phyloP scores from a whole-genome alignment of 2,329 filamentous ascomycete species.

The Pseudonectria foliicola region DNA sequence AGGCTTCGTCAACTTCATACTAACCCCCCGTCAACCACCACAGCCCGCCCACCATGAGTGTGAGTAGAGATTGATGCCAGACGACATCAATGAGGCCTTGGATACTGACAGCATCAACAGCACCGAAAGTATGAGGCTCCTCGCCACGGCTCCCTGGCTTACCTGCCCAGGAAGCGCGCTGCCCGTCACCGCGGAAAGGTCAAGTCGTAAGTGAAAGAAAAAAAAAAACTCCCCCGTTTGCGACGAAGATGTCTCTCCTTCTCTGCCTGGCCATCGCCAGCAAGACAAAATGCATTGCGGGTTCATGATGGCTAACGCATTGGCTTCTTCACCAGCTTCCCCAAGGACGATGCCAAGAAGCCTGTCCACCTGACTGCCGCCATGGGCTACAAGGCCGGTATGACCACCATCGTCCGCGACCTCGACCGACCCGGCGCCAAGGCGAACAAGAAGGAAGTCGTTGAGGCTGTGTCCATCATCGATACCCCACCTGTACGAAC shows the following conservation, averaged over 20 bases:
- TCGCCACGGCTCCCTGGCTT: conserved; percentile 89
- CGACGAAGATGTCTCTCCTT: no score
- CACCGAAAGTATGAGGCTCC: conserved; percentile 70
- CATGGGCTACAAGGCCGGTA: conserved; percentile 99
- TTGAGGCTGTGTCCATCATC: conserved; percentile 81
- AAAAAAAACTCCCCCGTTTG: conserved; percentile 5
- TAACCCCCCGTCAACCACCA: conserved; percentile 31
- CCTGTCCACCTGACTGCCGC: conserved; percentile 95
- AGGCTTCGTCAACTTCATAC: conserved; percentile 30
- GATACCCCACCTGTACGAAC: conserved; percentile 92
- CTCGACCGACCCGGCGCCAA: conserved; percentile 98
- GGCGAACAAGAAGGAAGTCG: conserved; percentile 98
- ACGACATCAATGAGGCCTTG: conserved; percentile 23
- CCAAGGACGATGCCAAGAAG: conserved; percentile 99
- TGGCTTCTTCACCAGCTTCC: conserved; percentile 60
- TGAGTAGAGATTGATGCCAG: conserved; percentile 21
- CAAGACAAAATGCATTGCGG: neutral
- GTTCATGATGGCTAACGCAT: conserved; percentile 20
- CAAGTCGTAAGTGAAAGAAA: conserved; percentile 69
- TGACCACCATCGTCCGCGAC: conserved; percentile 99
- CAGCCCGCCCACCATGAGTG: conserved; percentile 36
- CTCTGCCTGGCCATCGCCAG: conserved; percentile 1
- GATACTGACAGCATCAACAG: conserved; percentile 21
- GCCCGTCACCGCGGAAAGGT: conserved; percentile 94
- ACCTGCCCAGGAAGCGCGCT: conserved; percentile 84